Evolutionary conservation across 2,329 filamentous ascomycete genomes (phyloP).

Genomic region (Fusarium luffae): DNA sequence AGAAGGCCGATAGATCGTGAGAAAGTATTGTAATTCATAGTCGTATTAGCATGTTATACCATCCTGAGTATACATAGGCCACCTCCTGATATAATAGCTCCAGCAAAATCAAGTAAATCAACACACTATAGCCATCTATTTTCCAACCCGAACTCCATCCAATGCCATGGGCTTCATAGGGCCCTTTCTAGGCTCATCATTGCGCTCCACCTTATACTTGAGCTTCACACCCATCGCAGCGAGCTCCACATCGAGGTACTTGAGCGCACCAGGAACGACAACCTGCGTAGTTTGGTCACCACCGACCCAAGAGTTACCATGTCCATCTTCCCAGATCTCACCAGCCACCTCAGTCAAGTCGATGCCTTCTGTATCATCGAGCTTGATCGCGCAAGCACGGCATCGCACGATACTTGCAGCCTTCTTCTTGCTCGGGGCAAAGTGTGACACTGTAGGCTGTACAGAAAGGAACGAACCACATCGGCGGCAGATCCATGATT

Average conservation of each 20-base stretch:
- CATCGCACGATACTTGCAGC: conserved; percentile 79
- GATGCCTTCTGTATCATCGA: conserved; percentile 52
- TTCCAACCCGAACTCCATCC: conserved; percentile 45
- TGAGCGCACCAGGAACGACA: conserved; percentile 90
- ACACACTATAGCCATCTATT: conserved; percentile 37
- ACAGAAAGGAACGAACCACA: conserved; percentile 94
- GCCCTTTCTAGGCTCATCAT: conserved; percentile 72
- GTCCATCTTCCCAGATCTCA: conserved; percentile 92
- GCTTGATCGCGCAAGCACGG: conserved; percentile 76
- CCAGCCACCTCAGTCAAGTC: conserved; percentile 41
- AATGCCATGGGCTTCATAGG: conserved; percentile 56
- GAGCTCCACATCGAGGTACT: conserved; percentile 93
- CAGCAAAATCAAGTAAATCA: conserved; percentile 34
- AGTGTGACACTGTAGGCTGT: conserved; percentile 79
- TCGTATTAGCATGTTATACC: conserved; percentile 36
- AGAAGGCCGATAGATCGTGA: neutral
- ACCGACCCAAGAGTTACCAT: conserved; percentile 84
- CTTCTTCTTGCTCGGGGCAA: conserved; percentile 69
- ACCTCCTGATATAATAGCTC: conserved; percentile 32
- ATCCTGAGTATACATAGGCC: conserved; percentile 27
- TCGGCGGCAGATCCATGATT: conserved; percentile 86
- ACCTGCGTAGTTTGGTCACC: conserved; percentile 92
- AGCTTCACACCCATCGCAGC: conserved; percentile 96
- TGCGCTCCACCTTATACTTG: conserved; percentile 77
- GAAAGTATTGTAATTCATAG: conserved; percentile 20